Conservation (phyloP, 2,329 filamentous ascomycete genomes). For the Phyllosticta citriasiana region DNA sequence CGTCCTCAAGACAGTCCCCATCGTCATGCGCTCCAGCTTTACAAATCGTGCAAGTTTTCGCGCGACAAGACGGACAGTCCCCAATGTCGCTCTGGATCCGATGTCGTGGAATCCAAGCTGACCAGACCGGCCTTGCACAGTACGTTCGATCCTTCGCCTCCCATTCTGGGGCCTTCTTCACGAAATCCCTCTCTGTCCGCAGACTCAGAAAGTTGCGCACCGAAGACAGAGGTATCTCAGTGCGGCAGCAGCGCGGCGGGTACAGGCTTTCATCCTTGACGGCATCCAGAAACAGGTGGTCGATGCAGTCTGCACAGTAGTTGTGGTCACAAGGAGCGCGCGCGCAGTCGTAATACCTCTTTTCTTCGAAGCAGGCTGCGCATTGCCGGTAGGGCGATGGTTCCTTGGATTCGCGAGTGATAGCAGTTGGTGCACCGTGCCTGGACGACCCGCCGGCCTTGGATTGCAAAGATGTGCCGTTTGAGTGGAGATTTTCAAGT, state of each 20-base stretch:
- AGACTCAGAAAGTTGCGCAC: background rate
- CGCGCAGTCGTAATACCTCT: conserved; percentile 2
- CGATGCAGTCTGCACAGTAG: conserved; percentile 18
- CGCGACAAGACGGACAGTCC: background rate
- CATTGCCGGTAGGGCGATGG: background rate
- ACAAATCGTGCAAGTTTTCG: conserved; percentile 7
- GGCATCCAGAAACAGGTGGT: conserved; percentile 14
- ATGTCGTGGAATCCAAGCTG: conserved; percentile 1
- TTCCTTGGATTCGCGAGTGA: background rate
- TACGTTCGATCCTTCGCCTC: conserved; percentile 14
- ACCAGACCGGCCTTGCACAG: background rate
- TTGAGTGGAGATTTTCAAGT: too few species aligned
- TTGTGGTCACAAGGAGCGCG: conserved; percentile 11
- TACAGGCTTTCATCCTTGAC: conserved; percentile 15
- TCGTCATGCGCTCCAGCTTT: conserved; percentile 1
- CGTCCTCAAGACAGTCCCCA: conserved; percentile 5
- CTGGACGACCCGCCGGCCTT: background rate
- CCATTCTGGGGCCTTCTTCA: conserved; percentile 15
- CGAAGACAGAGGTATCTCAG: conserved; percentile 13
- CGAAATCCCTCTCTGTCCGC: conserved; percentile 7
- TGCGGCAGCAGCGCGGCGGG: conserved; percentile 17
- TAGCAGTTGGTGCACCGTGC: background rate
- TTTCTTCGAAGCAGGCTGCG: background rate
- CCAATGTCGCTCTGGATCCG: background rate
- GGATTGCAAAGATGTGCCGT: too few species aligned